Evolutionary conservation across 306 rosid species (phyloP), one percentile per base, ranked within the genome.

Genomic region (Corylus avellana): DNA sequence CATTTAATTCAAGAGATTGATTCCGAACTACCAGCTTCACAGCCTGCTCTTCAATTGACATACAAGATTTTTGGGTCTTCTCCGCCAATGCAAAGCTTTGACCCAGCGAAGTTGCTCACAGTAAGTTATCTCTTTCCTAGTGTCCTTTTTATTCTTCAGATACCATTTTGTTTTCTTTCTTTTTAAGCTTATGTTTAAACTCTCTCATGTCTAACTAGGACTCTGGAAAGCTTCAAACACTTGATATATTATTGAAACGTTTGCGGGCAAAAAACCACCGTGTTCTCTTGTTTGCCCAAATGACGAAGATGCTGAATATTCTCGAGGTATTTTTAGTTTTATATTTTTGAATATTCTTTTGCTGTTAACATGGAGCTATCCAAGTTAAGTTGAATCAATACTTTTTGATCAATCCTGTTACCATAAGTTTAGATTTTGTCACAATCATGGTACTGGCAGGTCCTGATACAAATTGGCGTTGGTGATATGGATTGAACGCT

Each of bases 171-270:
- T 70, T 22, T n/a, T 29, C 42, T 59, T 64, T 14, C 20, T 59
- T 69, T 20, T 74, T 57, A 35, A 61, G 46, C 56, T 3, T 0
- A 22, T 73, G 56, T 73, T 69, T 69, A 68, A 72, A 72, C 76
- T 72, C 44, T 77, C 20, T 75, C 16, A 68, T 82, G 80, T 77
- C 77, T 80, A 53, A 80, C 29, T 82, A 96, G 99, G 99, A 96
- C 91, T 96, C 99, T 53, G 99, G 99, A 81, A 96, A 96, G 92
- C 98, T 96, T 84, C 99, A 93, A 87, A 96, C 99, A n/a, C 99
- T 96, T 72, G 99, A 96, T 88, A 93, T 96, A 86, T 78, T 96
- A 80, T 84, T 96, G 87, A 96, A 91, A 89, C 98, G 98, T 61
- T 76, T 96, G 84, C 84, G 99, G 74, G 92, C 97, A 20, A 96